phyloP scores from a whole-genome alignment of 2,329 filamentous ascomycete species.

The Trichoderma asperellum region DNA sequence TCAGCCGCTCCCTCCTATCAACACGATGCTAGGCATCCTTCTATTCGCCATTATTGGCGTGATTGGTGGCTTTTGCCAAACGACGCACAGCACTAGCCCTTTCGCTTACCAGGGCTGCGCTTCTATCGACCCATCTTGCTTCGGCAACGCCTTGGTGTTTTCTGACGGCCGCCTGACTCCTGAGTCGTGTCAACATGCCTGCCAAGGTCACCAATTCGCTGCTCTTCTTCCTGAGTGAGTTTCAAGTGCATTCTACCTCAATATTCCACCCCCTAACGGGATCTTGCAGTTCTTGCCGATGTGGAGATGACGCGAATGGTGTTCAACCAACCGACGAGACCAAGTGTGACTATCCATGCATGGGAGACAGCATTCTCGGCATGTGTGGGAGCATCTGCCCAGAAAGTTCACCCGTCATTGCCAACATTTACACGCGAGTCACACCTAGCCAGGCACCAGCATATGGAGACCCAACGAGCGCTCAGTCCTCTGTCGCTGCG shows the following conservation, averaged over 20 bases:
- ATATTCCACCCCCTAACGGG: neutral
- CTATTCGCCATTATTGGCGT: slow-evolving; percentile 35
- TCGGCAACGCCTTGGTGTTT: slow-evolving; percentile 35
- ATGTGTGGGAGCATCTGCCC: slow-evolving; percentile 43
- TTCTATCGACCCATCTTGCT: slow-evolving; percentile 36
- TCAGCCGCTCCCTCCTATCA: neutral
- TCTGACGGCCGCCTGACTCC: slow-evolving; percentile 34
- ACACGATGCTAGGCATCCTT: slow-evolving; percentile 34
- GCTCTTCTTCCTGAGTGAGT: slow-evolving; percentile 42
- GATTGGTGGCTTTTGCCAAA: slow-evolving; percentile 32
- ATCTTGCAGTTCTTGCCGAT: slow-evolving; percentile 41
- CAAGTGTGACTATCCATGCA: slow-evolving; percentile 41
- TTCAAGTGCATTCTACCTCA: neutral
- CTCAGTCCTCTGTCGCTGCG: slow-evolving; percentile 21
- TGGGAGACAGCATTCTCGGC: slow-evolving; percentile 37
- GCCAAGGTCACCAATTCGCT: slow-evolving; percentile 38
- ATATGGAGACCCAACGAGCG: slow-evolving; percentile 25
- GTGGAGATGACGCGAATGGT: slow-evolving; percentile 40
- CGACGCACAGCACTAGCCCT: slow-evolving; percentile 32
- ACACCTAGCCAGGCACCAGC: slow-evolving; percentile 26
- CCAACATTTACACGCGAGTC: slow-evolving; percentile 41
- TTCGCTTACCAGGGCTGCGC: slow-evolving; percentile 39
- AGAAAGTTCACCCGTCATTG: slow-evolving; percentile 36
- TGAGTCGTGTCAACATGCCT: slow-evolving; percentile 39
- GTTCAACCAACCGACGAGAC: slow-evolving; percentile 38